Evolutionary conservation across 345 rosid genomes (phyloP), one percentile per base, ranked within the genome.

Genomic region (Xanthoceras sorbifolium): DNA sequence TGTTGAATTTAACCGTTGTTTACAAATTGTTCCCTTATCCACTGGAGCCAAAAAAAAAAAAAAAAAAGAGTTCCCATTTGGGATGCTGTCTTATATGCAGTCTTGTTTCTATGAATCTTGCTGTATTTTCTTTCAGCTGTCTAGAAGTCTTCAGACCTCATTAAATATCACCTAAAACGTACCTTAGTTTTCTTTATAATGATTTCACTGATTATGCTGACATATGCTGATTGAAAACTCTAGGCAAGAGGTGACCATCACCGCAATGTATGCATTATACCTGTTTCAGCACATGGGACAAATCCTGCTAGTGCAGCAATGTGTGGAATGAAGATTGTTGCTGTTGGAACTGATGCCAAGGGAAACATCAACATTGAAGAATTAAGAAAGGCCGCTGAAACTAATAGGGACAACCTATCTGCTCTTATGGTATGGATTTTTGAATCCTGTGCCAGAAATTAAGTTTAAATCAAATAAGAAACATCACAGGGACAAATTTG

Each of bases 301-400:
- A 97, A 97, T 83, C 99, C 99, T 83, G 99, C 99, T 15, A 97
- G 93, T 85, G 99, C 99, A 85, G 97, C 99, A 40, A 94, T 94
- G 98, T 92, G 97, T 63, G 99, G 99, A 29, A 97, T 97, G 99
- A 97, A 97, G 82, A 97, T 97, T 77, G 88, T 97, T 74, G 64
- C 92, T 11, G 92, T 97, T 79, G 99, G 99, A 82, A 94, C 98
- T 76, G 98, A 94, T 85, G 90, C 97, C 73, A 94, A 92, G 88
- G 99, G 99, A 77, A 97, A 97, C 84, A 94, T 97, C 82, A 94
- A 92, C 87, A 90, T 97, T 64, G 93, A 85, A 78, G 97, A 97
- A 82, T 71, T 97, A 78, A 89, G 78, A 82, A 92, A 90, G 85
- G 99, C 99, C 81, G 97, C 97, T 52, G 97, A 94, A 91, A 86